Percentiles rank a stretch among this genome's conserved stretches.
These are phyloP conservation scores for Saprolegnia parasitica DNA, from an alignment of 352 stramenopile genomes.

Conservation along the genomic window DNA sequence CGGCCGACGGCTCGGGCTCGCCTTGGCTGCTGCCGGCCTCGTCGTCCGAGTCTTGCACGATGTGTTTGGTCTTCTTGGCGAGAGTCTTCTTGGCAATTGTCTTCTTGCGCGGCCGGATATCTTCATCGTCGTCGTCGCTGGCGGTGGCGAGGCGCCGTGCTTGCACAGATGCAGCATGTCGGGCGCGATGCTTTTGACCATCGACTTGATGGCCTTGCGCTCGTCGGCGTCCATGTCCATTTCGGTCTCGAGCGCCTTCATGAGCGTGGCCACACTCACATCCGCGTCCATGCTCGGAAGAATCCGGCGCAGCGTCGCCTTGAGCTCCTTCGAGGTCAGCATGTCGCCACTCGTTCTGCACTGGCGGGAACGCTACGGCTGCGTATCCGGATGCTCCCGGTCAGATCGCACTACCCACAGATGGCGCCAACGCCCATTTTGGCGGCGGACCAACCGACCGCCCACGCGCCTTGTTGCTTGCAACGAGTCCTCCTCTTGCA, in stretches of 20 bases:
- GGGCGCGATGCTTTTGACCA: conserved; percentile 45
- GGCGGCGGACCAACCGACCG: too few species aligned
- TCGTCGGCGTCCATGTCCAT: conserved; percentile 38
- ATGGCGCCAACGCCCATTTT: background rate
- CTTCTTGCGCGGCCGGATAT: conserved; percentile 5
- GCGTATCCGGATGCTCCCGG: background rate
- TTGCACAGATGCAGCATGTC: conserved; percentile 44
- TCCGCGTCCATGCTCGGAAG: conserved; percentile 53
- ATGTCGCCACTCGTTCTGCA: conserved; percentile 17
- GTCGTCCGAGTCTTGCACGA: background rate
- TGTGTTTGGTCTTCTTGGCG: conserved; percentile 14
- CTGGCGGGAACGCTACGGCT: conserved; percentile 5
- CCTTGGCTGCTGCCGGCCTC: conserved; percentile 1
- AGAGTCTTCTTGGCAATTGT: conserved; percentile 2
- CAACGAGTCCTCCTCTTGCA: too few species aligned
- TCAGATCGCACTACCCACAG: background rate
- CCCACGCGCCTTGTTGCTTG: too few species aligned
- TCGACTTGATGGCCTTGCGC: conserved; percentile 47
- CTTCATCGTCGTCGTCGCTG: conserved; percentile 31
- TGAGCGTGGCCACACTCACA: conserved; percentile 47
- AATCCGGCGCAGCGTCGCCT: conserved; percentile 41
- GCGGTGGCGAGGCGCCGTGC: conserved; percentile 16
- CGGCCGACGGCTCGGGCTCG: conserved; percentile 32
- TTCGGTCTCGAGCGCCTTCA: conserved; percentile 45
- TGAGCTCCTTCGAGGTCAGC: conserved; percentile 31